Evolutionary conservation across 805 yeast species (phyloP), one percentile per base, ranked within the genome.

Genomic region (Teunomyces gatunensis): DNA sequence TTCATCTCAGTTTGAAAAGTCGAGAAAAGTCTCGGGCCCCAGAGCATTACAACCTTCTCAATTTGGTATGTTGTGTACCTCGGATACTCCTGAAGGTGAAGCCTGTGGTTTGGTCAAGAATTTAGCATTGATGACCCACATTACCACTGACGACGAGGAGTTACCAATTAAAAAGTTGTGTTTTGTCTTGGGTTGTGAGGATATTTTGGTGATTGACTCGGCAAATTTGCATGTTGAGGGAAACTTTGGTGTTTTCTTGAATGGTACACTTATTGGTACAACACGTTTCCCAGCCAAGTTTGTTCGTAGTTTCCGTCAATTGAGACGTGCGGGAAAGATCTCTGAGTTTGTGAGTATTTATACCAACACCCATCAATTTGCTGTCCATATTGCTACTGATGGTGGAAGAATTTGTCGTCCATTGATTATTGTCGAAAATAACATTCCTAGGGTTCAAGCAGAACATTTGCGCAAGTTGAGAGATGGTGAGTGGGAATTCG

Each of bases 41-140:
- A 87, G 99, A 79, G 97, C 99, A 12, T 77, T 94, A 55, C 99
- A 94, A 68, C 99, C 99, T 9, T 94, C 99, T 1, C 99, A 94
- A 72, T 94, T 94, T 67, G 99, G 99, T 64, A 94, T 94, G 98
- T 77, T 94, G 50, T 94, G 99, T 76, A 89, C 98, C 5, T 88
- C 98, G 0, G 99, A 94, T 79, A 94, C 99, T 0, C 99, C 99
- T 1, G 99, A 94, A 79, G 99, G 99, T 78, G 99, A 94, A 70
- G 99, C 99, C 0, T 94, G 99, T 82, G 99, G 99, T 62, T 79
- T 94, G 67, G 99, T 94, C 32, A 94, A 94, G 71, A 94, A 94
- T 64, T 75, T 94, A 65, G 99, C 99, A 1, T 77, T 94, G 41
- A 94, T 94, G 99, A 94, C 99, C 9, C 99, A 94, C 68, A 94